Conservation (phyloP, 495 filamentous ascomycete genomes). For the Saxophila tyrrhenica region DNA sequence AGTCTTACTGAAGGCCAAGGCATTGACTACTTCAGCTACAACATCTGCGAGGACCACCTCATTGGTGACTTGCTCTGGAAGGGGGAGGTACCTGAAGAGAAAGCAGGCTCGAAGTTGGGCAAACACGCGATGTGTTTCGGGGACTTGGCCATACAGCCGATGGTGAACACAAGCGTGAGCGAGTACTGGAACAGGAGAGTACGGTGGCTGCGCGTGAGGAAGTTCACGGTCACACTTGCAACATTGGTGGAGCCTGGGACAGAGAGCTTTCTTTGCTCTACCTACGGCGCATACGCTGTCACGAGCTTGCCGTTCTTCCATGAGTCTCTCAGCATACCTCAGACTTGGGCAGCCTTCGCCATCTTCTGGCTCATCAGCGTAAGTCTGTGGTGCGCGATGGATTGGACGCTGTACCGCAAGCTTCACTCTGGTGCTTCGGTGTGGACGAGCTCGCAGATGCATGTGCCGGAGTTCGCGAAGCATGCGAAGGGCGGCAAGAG, state of each 20-base stretch:
- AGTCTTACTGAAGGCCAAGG: conserved; percentile 58
- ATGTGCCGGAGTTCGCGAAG: conserved; percentile 37
- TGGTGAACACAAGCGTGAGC: conserved; percentile 63
- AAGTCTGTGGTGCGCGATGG: conserved; percentile 56
- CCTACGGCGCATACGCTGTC: conserved; percentile 66
- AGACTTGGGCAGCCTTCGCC: conserved; percentile 59
- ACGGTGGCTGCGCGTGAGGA: conserved; percentile 85
- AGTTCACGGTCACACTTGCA: conserved; percentile 81
- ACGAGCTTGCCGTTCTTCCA: conserved; percentile 60
- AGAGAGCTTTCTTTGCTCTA: conserved; percentile 72
- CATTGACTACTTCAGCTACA: conserved; percentile 83
- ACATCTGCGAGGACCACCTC: conserved; percentile 96
- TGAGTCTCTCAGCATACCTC: conserved; percentile 40
- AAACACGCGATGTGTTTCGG: conserved; percentile 78
- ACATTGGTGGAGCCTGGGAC: conserved; percentile 92
- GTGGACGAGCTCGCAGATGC: conserved; percentile 59
- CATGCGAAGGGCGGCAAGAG: conserved; percentile 27
- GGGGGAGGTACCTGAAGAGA: conserved; percentile 34
- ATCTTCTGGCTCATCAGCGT: conserved; percentile 57
- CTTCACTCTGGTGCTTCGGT: conserved; percentile 60
- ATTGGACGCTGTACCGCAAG: conserved; percentile 60
- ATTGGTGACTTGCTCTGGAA: conserved; percentile 89
- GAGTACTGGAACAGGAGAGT: conserved; percentile 76
- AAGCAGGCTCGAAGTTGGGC: conserved; percentile 38
- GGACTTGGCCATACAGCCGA: conserved; percentile 82